Percentiles rank a stretch among this genome's conserved stretches.
phyloP scores from a whole-genome alignment of 2,329 filamentous ascomycete genomes.

The Ophiostoma triangulosporum region DNA sequence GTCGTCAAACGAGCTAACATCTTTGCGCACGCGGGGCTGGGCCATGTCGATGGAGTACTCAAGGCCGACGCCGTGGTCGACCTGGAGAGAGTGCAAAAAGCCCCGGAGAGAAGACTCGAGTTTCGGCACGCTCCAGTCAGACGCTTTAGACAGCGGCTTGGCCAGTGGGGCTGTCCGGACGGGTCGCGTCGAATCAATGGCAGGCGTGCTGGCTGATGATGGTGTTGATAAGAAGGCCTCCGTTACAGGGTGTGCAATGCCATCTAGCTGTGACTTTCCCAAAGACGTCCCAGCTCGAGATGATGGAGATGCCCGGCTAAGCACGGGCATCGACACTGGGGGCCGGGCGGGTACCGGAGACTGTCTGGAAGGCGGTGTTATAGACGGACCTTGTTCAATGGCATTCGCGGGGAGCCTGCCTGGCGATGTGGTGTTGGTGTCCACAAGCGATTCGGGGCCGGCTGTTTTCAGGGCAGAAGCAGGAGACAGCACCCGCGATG shows the following conservation, averaged over 20 bases:
- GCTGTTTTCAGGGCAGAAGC: neutral
- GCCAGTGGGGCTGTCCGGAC: neutral
- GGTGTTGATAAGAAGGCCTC: neutral
- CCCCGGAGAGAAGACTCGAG: constrained; percentile 28
- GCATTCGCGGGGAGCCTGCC: neutral
- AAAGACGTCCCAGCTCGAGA: no score
- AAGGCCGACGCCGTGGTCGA: constrained; percentile 31
- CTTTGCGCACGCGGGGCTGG: constrained; percentile 1
- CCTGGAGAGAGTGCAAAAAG: constrained; percentile 30
- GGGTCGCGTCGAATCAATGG: neutral
- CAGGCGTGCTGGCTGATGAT: neutral
- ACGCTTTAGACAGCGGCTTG: neutral
- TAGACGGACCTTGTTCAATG: neutral
- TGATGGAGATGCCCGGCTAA: no score
- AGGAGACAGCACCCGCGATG: neutral
- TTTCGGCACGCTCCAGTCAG: constrained; percentile 30
- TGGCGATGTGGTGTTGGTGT: neutral
- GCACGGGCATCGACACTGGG: no score
- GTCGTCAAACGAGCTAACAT: constrained; percentile 23
- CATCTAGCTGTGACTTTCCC: no score
- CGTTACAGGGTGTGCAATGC: neutral
- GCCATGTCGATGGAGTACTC: constrained; percentile 30
- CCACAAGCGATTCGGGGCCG: neutral
- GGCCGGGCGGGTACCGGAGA: no score
- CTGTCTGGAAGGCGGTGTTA: neutral